Conservation (phyloP, 139 green algal species). For the Chlamydomonas schloesseri region DNA sequence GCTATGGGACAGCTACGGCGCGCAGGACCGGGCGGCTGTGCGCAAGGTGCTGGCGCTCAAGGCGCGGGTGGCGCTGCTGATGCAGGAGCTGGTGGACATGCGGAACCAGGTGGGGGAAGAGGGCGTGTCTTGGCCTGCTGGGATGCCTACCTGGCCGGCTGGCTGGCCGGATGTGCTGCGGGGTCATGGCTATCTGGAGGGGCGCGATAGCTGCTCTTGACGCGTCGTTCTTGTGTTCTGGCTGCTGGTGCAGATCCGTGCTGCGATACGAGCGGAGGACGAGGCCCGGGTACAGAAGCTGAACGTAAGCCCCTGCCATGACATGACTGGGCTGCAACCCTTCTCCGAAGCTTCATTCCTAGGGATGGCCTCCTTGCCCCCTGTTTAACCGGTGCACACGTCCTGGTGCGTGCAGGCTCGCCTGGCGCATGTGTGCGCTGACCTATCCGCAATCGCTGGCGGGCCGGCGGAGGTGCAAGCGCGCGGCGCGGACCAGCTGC, state of each 20-base stretch:
- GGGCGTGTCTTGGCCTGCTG: too few species aligned
- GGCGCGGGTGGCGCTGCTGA: not conserved
- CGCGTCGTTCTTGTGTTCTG: too few species aligned
- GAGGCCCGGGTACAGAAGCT: not conserved
- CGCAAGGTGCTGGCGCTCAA: slow-evolving; percentile 46
- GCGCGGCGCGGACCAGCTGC: slow-evolving; percentile 61
- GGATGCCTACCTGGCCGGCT: too few species aligned
- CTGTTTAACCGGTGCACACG: too few species aligned
- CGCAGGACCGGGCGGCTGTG: slow-evolving; percentile 41
- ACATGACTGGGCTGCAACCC: too few species aligned
- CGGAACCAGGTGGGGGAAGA: slow-evolving; percentile 6
- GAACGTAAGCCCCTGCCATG: not conserved
- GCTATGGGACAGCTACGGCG: slow-evolving; percentile 52
- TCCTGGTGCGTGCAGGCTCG: not conserved
- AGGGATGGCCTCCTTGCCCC: too few species aligned
- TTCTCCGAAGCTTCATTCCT: not conserved
- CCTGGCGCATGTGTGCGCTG: not conserved
- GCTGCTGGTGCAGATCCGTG: not conserved
- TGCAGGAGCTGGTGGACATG: slow-evolving; percentile 34
- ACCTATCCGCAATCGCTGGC: not conserved
- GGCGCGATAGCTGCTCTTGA: too few species aligned
- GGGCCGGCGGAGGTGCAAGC: not conserved
- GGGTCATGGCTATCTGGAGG: too few species aligned
- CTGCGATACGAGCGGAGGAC: not conserved
- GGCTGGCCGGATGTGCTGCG: too few species aligned